Evolutionary conservation across 2,329 filamentous ascomycete genomes (phyloP).

Genomic region (Daldinia sp.): DNA sequence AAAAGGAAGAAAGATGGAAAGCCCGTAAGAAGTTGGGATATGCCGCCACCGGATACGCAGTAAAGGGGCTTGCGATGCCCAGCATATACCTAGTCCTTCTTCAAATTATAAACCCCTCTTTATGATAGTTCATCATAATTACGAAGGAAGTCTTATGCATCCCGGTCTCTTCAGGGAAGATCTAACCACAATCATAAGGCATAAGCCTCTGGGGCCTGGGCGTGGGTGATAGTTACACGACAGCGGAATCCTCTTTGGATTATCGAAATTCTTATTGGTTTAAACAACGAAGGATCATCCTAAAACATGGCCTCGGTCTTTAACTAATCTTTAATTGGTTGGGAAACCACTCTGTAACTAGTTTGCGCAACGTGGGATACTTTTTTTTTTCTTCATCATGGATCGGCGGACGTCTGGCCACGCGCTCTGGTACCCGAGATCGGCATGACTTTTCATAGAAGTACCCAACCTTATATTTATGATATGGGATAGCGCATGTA

Average conservation of each 20-base stretch:
- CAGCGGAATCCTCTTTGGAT: not conserved
- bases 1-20: constrained; percentile 43
- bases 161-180: not conserved
- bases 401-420: not conserved
- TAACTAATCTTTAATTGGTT: not conserved
- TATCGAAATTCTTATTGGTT: not conserved
- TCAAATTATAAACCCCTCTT: not conserved
- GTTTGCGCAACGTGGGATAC: not conserved
- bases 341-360: not conserved
- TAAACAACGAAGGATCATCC: not conserved
- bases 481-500: no score
- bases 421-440: not conserved
- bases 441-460: no score
- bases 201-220: not conserved
- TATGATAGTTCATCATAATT: not conserved
- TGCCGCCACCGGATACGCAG: constrained; percentile 46
- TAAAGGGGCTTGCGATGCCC: constrained; percentile 13
- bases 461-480: no score
- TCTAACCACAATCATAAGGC: not conserved
- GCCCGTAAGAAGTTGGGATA: constrained; percentile 44
- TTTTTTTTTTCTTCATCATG: not conserved
- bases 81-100: not conserved
- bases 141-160: not conserved
- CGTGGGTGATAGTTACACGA: not conserved
- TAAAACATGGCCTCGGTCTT: not conserved